These are phyloP conservation scores for Pseudogymnoascus sp. DNA, from an alignment of 2,329 filamentous ascomycete genomes.

Conservation along the genomic window DNA sequence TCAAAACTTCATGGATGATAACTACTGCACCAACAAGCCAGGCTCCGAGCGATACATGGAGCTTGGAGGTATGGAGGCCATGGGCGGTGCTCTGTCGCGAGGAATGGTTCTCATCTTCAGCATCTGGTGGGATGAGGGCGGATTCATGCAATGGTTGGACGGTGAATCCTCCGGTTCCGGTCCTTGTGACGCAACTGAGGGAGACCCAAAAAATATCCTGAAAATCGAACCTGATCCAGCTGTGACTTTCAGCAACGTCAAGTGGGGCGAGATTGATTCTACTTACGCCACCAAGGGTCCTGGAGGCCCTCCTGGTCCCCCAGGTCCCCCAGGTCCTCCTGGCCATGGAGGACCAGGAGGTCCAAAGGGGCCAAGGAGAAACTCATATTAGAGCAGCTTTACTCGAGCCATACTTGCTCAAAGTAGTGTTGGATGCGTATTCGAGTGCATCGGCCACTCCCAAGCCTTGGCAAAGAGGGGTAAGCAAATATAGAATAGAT, in stretches of 20 bases:
- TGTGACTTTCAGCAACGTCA: slow-evolving; percentile 49
- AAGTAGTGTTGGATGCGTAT: background rate
- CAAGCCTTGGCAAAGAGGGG: background rate
- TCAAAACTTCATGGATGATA: slow-evolving; percentile 31
- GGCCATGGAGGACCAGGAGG: background rate
- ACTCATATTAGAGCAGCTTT: background rate
- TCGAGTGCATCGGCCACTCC: background rate
- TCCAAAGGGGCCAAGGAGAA: background rate
- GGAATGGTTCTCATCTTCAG: slow-evolving; percentile 47
- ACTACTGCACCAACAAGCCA: slow-evolving; percentile 29
- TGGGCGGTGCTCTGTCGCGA: slow-evolving; percentile 38
- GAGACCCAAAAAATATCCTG: slow-evolving; percentile 41
- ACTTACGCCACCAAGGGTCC: slow-evolving; percentile 30
- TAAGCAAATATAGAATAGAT: slow-evolving; percentile 1
- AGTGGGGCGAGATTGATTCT: slow-evolving; percentile 52
- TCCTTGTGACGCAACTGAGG: slow-evolving; percentile 46
- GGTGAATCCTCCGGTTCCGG: slow-evolving; percentile 37
- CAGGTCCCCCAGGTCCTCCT: no score
- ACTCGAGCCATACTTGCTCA: background rate
- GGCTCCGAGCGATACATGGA: slow-evolving; percentile 27
- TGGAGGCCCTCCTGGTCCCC: background rate
- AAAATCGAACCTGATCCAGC: slow-evolving; percentile 39
- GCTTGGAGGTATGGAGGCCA: slow-evolving; percentile 36
- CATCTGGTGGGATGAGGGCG: slow-evolving; percentile 47
- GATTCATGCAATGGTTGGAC: slow-evolving; percentile 52